Evolutionary conservation across 176 grass and related monocot species (phyloP).

Genomic region (Aegilops speltoides): DNA sequence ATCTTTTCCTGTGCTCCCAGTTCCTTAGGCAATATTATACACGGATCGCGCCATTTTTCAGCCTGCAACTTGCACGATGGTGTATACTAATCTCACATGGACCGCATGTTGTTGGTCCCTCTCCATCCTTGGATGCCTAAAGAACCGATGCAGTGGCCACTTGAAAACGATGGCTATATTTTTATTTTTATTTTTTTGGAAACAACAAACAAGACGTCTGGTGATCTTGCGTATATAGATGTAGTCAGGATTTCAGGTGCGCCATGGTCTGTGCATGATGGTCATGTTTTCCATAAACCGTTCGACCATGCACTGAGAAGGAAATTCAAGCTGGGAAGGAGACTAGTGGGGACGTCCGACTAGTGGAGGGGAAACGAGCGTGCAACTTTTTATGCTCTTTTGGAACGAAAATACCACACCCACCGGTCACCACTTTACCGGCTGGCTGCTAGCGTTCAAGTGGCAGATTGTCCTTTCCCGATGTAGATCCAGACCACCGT

Average conservation of each 20-base stretch:
- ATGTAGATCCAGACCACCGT: background rate
- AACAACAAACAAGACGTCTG: too few species aligned
- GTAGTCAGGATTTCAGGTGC: too few species aligned
- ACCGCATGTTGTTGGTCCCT: conserved; percentile 17
- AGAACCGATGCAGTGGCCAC: conserved; percentile 15
- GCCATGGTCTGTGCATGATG: background rate
- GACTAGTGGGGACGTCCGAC: background rate
- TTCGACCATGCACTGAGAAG: too few species aligned
- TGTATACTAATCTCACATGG: conserved; percentile 18
- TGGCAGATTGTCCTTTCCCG: background rate
- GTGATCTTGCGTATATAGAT: too few species aligned
- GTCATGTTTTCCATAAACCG: too few species aligned
- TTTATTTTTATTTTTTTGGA: too few species aligned
- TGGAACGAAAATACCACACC: background rate
- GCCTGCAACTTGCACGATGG: background rate
- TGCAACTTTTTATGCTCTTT: background rate
- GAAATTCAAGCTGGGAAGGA: background rate
- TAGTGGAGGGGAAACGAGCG: background rate
- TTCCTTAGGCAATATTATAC: background rate
- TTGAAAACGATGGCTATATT: background rate
- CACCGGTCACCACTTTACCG: background rate
- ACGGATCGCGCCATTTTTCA: background rate
- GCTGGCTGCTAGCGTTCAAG: background rate
- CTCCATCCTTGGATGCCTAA: conserved; percentile 4
- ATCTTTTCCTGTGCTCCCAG: conserved; percentile 38